A percentile compares a stretch with the other conserved stretches of the same genome.
Conservation (phyloP, 345 rosid species). For the Eucalyptus viminalis region DNA sequence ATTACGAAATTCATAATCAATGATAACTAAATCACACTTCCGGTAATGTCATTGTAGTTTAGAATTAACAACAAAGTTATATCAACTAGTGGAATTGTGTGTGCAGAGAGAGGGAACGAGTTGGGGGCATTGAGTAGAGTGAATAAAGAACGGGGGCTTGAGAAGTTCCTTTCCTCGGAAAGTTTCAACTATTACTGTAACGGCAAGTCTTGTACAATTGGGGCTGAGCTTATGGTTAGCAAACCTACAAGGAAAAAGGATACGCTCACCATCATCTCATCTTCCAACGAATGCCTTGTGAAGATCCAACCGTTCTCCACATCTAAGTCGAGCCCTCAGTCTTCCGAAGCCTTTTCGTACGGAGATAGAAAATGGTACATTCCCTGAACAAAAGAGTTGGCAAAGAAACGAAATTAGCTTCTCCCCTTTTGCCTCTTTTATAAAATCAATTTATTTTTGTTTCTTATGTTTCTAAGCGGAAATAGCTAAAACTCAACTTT, state of each 20-base stretch:
- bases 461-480: too few relatives aligned
- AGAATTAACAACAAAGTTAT: neutral
- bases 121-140: accelerated
- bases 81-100: neutral
- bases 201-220: neutral
- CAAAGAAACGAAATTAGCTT: neutral
- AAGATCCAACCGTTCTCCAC: neutral
- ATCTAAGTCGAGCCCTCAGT: accelerated
- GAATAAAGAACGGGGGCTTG: neutral
- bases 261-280: neutral
- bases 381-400: neutral
- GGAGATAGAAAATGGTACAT: accelerated
- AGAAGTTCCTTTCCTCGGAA: neutral
- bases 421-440: neutral
- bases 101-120: neutral
- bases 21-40: neutral
- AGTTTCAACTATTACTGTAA: neutral
- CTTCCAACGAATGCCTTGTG: too few relatives aligned
- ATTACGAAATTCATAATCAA: neutral
- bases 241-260: accelerated
- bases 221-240: neutral
- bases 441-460: too few relatives aligned
- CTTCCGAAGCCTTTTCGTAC: accelerated
- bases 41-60: neutral
- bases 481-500: neutral